Evolutionary conservation across 768 basidiomycete genomes (phyloP).

Genomic region (Leccinum fibrillosum): DNA sequence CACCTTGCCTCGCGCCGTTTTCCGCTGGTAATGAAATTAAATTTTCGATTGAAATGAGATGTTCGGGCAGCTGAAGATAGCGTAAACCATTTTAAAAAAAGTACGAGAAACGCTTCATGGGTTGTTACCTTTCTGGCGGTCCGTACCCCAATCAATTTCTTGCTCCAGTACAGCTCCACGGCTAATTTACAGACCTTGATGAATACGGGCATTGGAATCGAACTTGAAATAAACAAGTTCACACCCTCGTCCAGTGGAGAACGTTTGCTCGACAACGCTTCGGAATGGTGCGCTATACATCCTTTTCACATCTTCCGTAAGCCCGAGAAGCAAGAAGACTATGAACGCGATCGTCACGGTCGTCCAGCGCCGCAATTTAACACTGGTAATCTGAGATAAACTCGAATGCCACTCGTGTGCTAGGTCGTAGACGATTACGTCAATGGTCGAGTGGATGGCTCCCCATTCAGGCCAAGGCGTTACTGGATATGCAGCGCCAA

Average conservation of each 20-base stretch:
- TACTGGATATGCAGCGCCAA: slow-evolving; percentile 6
- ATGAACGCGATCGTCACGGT: slow-evolving; percentile 8
- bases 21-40: not conserved
- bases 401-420: slow-evolving; percentile 10
- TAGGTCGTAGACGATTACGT: slow-evolving; percentile 6
- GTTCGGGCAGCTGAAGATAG: not conserved
- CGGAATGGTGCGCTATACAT: slow-evolving; percentile 9
- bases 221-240: not conserved
- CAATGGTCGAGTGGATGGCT: slow-evolving; percentile 12
- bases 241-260: not conserved
- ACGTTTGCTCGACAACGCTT: not conserved
- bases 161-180: not conserved
- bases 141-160: not conserved
- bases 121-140: not conserved
- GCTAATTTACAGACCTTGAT: not conserved
- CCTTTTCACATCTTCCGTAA: slow-evolving; percentile 14
- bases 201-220: not conserved
- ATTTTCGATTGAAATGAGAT: not conserved
- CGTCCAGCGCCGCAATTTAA: slow-evolving; percentile 21
- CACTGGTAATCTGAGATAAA: not conserved
- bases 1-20: not conserved
- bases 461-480: slow-evolving; percentile 22
- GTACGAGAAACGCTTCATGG: not conserved
- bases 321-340: slow-evolving; percentile 17
- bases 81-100: not conserved